These are phyloP conservation scores for Artomyces pyxidatus DNA, from an alignment of 768 basidiomycete species.

Conservation along the genomic window DNA sequence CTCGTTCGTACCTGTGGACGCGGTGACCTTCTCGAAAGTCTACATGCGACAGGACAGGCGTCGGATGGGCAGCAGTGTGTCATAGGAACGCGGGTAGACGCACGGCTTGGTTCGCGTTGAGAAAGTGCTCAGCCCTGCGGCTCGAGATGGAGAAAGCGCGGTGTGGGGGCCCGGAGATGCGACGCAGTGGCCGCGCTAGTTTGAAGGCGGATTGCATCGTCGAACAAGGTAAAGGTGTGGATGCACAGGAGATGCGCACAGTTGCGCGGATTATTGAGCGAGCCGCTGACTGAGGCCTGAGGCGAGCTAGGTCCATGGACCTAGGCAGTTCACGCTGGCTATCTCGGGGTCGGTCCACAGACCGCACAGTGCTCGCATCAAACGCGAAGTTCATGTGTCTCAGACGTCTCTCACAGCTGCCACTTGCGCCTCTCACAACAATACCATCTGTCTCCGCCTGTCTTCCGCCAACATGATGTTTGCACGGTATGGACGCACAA, in stretches of 20 bases:
- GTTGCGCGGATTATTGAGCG: too few relatives aligned
- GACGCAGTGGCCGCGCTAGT: neutral
- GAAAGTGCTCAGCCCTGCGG: constrained; percentile 32
- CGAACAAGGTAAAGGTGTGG: neutral
- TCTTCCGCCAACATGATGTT: too few relatives aligned
- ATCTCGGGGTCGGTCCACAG: too few relatives aligned
- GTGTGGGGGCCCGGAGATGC: neutral
- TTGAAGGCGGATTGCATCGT: neutral
- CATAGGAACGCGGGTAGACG: constrained; percentile 12
- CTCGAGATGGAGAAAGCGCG: constrained; percentile 35
- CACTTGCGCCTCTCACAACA: too few relatives aligned
- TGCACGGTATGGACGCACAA: too few relatives aligned
- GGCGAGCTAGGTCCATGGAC: neutral
- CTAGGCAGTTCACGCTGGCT: too few relatives aligned
- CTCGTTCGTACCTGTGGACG: constrained; percentile 29
- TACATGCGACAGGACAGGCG: constrained; percentile 12
- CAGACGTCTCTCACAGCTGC: too few relatives aligned
- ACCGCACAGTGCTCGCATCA: too few relatives aligned
- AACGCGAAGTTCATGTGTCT: too few relatives aligned
- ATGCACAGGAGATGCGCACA: too few relatives aligned
- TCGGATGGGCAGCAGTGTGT: neutral
- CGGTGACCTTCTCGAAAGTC: constrained; percentile 27
- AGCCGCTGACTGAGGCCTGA: neutral
- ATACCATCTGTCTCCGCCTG: too few relatives aligned
- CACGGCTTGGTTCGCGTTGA: constrained; percentile 39